Evolutionary conservation across 208 protist species (phyloP).

Genomic region (Acanthamoeba royreba): DNA sequence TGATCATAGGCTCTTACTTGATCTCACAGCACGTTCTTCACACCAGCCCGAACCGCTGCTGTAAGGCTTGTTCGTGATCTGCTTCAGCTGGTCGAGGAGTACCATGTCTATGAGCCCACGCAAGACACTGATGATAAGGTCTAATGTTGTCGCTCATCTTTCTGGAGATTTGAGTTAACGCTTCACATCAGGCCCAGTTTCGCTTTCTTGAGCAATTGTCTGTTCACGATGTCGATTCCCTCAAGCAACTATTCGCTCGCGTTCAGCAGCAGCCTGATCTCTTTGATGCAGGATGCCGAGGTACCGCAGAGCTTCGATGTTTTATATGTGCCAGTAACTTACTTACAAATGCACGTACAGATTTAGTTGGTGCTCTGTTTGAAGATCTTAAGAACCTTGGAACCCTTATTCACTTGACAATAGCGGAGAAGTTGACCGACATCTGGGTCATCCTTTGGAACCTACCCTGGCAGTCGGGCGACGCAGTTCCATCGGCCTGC

Average conservation of each 20-base stretch:
- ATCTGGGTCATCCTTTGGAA: constrained; percentile 26
- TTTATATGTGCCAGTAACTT: too few species aligned
- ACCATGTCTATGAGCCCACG: constrained; percentile 17
- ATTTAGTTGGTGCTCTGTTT: constrained; percentile 4
- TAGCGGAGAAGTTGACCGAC: neutral
- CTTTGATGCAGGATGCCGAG: too few species aligned
- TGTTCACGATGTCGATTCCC: neutral
- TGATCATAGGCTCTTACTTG: neutral
- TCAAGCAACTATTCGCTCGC: neutral
- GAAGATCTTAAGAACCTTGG: neutral
- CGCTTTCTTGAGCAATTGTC: neutral
- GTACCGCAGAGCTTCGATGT: too few species aligned
- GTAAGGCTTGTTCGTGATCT: neutral
- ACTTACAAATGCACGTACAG: too few species aligned
- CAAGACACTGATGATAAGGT: neutral
- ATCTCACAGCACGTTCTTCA: neutral
- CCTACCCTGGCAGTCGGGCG: neutral
- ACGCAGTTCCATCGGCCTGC: neutral
- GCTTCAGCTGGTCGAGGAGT: neutral
- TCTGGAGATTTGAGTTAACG: neutral
- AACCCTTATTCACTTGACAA: neutral
- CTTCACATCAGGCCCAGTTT: neutral
- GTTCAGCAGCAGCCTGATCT: too few species aligned
- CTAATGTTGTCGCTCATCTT: neutral
- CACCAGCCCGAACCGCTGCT: neutral